Conservation (phyloP, 2,329 filamentous ascomycete genomes). For the Allantophomopsis lycopodina region DNA sequence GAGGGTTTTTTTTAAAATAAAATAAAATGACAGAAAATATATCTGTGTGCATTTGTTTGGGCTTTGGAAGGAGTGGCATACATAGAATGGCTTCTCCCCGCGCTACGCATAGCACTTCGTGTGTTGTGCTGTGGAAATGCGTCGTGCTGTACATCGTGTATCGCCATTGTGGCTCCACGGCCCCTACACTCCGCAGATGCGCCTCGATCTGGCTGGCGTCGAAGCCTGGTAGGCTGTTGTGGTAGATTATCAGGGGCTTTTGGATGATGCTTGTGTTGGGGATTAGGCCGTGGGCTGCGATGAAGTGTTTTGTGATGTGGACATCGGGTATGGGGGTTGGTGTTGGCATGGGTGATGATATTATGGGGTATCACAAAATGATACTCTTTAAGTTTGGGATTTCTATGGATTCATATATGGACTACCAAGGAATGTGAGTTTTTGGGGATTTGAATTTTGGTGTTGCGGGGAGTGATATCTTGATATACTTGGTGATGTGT, state of each 20-base stretch:
- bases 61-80: slow-evolving; percentile 3
- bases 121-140: slow-evolving; percentile 55
- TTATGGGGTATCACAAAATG: too few species aligned
- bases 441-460: too few species aligned
- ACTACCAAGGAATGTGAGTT: too few species aligned
- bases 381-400: too few species aligned
- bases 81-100: slow-evolving; percentile 44
- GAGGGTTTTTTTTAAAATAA: too few species aligned
- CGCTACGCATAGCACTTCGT: slow-evolving; percentile 51
- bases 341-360: slow-evolving; percentile 3
- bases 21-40: too few species aligned
- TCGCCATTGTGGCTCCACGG: slow-evolving; percentile 50
- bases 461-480: too few species aligned
- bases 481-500: too few species aligned
- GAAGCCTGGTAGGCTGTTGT: slow-evolving; percentile 34
- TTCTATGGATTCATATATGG: too few species aligned
- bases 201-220: slow-evolving; percentile 36
- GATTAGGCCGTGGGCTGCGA: slow-evolving; percentile 38
- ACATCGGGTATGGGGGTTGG: slow-evolving; percentile 31
- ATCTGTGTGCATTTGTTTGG: too few species aligned
- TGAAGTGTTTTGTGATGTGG: slow-evolving; percentile 40
- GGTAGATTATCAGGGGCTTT: slow-evolving; percentile 30
- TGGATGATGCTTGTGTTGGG: slow-evolving; percentile 53
- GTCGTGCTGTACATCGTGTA: slow-evolving; percentile 54
- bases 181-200: slow-evolving; percentile 36